Base-by-base conservation (phyloP, 331 rosid genomes). In the Dryas integrifolia region DNA sequence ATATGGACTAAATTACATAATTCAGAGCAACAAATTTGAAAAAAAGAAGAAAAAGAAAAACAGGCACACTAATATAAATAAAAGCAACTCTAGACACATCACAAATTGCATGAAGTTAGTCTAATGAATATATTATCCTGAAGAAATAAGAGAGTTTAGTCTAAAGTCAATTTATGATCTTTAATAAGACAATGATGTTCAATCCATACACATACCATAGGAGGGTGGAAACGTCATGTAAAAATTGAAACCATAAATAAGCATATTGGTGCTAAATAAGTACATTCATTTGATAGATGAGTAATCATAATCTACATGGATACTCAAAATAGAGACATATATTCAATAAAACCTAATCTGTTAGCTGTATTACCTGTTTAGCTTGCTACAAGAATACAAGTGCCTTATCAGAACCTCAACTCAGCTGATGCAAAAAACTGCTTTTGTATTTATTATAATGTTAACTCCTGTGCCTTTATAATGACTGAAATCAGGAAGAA, bases 401-500 rank as follows among this genome's bases (percentile, higher is more conserved):
- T 55, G 35, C 45, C 51, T 30, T 51, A 43, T 65, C 53, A 15
- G 51, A 39, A 43, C 69, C 24, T 21, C 24, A 21, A 21, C 43
- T 46, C 26, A 59, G 49, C 12, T 70, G 53, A 77, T 52, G 60
- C 55, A 21, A 21, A 30, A 16, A 51, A 46, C 58, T 62, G 48
- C 41, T 60, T n/a, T 50, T 61, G 50, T 46, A 53, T 6, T 12
- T 18, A 1, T 16, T 69, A 15, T 69, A 10, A 13, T 53, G 39
- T 69, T 50, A 62, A 45, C 58, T 69, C 15, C 7, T 16, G 30
- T 52, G 51, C 73, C 73, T 38, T 30, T 35, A 50, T 50, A 40
- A 69, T 16, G 73, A 41, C 49, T n/a, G 56, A 55, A 46, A 53
- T 57, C 85, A 82, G 85, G 85, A 73, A 56, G 69, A 77, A 18